A percentile compares a stretch with the other conserved stretches of the same genome.
Evolutionary conservation across 192 early-diverging fungal genomes (phyloP).

Genomic region (Podila clonocystis): DNA sequence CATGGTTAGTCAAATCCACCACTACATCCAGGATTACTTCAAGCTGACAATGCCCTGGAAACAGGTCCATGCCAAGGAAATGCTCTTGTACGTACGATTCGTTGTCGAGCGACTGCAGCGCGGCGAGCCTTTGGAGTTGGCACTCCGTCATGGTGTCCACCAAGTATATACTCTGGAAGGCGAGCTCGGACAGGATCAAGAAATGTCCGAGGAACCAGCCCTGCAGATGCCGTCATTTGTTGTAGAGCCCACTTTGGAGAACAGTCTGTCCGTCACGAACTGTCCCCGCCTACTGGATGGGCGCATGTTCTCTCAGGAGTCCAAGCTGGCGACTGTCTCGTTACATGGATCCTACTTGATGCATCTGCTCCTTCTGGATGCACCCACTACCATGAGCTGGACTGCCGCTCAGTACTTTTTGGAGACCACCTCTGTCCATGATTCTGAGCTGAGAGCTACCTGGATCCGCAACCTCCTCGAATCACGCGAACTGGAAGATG

Average conservation of each 20-base stretch:
- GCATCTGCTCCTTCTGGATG: slow-evolving; percentile 47
- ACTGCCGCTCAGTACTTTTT: slow-evolving; percentile 57
- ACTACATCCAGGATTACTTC: slow-evolving; percentile 42
- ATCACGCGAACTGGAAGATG: slow-evolving; percentile 30
- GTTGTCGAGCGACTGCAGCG: slow-evolving; percentile 62
- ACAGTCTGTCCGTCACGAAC: slow-evolving; percentile 48
- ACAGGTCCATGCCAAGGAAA: slow-evolving; percentile 56
- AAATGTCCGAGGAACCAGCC: slow-evolving; percentile 12
- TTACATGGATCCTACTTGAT: slow-evolving; percentile 66
- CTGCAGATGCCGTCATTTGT: slow-evolving; percentile 25
- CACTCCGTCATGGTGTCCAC: slow-evolving; percentile 55
- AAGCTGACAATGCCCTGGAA: slow-evolving; percentile 32
- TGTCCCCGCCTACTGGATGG: slow-evolving; percentile 61
- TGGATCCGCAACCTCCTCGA: slow-evolving; percentile 55
- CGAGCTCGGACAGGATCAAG: slow-evolving; percentile 12
- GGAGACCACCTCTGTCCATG: slow-evolving; percentile 57
- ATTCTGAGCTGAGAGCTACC: slow-evolving; percentile 47
- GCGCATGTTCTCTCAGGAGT: slow-evolving; percentile 63
- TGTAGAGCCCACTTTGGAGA: slow-evolving; percentile 13
- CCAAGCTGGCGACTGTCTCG: slow-evolving; percentile 60
- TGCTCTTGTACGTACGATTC: slow-evolving; percentile 54
- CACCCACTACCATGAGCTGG: slow-evolving; percentile 27
- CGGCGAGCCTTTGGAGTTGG: slow-evolving; percentile 52
- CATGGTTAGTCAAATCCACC: slow-evolving; percentile 54
- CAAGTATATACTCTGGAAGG: slow-evolving; percentile 57